Evolutionary conservation across 768 basidiomycete species (phyloP).

Genomic region (Mycena belliarum): DNA sequence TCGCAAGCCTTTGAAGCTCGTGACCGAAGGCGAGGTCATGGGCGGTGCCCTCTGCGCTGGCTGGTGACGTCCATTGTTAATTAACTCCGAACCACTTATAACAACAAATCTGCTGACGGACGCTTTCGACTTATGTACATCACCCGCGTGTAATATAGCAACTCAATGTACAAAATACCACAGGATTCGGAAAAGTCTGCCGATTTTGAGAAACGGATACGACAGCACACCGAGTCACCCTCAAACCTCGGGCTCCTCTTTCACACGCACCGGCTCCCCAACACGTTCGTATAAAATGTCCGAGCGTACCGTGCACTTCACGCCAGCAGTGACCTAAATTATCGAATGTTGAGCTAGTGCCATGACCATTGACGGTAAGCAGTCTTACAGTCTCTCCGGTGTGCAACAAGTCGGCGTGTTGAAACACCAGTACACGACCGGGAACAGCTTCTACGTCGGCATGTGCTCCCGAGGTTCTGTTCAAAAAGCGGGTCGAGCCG

Average conservation of each 20-base stretch:
- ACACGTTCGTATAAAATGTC: conserved; percentile 22
- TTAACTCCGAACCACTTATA: too few relatives aligned
- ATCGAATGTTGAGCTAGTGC: too few relatives aligned
- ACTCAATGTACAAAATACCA: too few relatives aligned
- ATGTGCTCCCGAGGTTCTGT: neutral
- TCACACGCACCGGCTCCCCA: conserved; percentile 8
- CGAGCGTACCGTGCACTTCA: conserved; percentile 16
- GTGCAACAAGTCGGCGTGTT: conserved; percentile 15
- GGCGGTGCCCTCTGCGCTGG: conserved; percentile 2
- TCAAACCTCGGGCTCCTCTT: neutral
- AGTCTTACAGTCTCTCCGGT: conserved; percentile 12
- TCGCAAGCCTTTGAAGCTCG: neutral
- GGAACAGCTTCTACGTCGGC: conserved; percentile 17
- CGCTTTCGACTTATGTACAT: too few relatives aligned
- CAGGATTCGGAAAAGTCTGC: too few relatives aligned
- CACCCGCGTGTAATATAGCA: too few relatives aligned
- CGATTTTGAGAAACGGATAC: too few relatives aligned
- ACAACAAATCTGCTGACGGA: too few relatives aligned
- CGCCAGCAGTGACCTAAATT: conserved; percentile 8
- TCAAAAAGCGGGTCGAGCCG: conserved; percentile 14
- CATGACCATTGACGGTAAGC: too few relatives aligned
- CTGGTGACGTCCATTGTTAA: too few relatives aligned
- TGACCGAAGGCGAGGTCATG: neutral
- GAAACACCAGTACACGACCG: conserved; percentile 18
- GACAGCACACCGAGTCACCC: too few relatives aligned